phyloP scores from a whole-genome alignment of 192 early-diverging fungal species.

The Cetraspora pellucida region DNA sequence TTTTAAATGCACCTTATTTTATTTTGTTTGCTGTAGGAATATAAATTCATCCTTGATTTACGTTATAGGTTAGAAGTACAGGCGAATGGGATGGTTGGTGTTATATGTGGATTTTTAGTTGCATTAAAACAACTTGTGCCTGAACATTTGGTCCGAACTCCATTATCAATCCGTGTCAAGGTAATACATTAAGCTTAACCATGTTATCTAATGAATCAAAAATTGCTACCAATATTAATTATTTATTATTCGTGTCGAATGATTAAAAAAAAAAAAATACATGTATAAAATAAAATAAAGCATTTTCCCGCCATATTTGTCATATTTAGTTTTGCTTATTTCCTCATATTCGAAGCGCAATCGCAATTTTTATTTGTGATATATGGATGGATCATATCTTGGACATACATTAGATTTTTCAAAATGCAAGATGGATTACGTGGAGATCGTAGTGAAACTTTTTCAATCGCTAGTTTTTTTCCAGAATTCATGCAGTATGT shows the following conservation, averaged over 20 bases:
- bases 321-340: conserved; percentile 45
- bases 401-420: conserved; percentile 87
- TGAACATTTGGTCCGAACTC: conserved; percentile 75
- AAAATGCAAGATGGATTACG: conserved; percentile 73
- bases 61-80: conserved; percentile 53
- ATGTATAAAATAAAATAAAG: no score
- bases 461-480: conserved; percentile 89
- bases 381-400: conserved; percentile 73
- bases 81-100: conserved; percentile 71
- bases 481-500: conserved; percentile 76
- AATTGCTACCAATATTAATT: no score
- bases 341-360: conserved; percentile 53
- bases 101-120: conserved; percentile 77
- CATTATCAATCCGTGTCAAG: conserved; percentile 49
- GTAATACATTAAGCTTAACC: no score
- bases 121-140: conserved; percentile 90
- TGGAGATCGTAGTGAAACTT: conserved; percentile 90
- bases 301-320: conserved; percentile 52
- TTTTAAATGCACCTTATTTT: conserved; percentile 10
- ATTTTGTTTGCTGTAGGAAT: neutral
- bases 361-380: conserved; percentile 69
- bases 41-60: conserved; percentile 2
- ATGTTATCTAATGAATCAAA: no score
- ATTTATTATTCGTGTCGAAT: no score
- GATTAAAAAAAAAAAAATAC: no score